A percentile compares a stretch with the other conserved stretches of the same genome.
phyloP scores from a whole-genome alignment of 805 yeast species.

The Geotrichum ghanense region DNA sequence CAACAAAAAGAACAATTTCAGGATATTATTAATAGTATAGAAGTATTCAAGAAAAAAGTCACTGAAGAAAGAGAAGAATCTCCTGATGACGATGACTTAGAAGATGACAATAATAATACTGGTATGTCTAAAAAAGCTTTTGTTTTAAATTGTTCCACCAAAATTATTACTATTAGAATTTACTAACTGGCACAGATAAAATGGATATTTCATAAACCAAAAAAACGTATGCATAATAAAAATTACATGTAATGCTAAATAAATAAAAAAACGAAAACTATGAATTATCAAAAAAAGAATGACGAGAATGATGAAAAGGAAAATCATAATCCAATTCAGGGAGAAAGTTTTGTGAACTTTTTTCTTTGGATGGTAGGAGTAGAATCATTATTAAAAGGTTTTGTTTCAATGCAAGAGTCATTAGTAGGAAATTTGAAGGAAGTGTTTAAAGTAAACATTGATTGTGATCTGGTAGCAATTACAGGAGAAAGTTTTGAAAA shows the following conservation, averaged over 20 bases:
- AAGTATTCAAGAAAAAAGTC: conserved; percentile 9
- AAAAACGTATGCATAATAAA: conserved; percentile 3
- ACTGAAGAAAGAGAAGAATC: conserved; percentile 9
- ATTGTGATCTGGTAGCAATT: conserved; percentile 3
- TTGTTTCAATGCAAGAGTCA: not conserved
- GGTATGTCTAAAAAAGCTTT: too few species aligned
- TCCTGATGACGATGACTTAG: conserved; percentile 10
- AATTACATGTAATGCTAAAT: conserved; percentile 3
- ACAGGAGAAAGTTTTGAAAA: conserved; percentile 4
- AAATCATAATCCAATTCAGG: not conserved
- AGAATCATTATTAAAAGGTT: conserved; percentile 1
- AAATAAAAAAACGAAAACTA: conserved; percentile 1
- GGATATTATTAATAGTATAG: conserved; percentile 14
- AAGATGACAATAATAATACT: conserved; percentile 4
- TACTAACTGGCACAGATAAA: not conserved
- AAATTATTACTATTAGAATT: not conserved
- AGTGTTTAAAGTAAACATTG: conserved; percentile 1
- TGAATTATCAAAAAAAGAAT: not conserved
- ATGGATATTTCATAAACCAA: conserved; percentile 4
- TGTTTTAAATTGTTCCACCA: too few species aligned
- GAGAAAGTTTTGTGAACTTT: not conserved
- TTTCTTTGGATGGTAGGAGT: conserved; percentile 1
- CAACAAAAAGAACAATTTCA: conserved; percentile 15
- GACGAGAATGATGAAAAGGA: too few species aligned
- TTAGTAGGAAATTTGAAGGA: not conserved